Conservation (phyloP, 2,329 filamentous ascomycete species). For the Myriosclerotinia duriaeana region DNA sequence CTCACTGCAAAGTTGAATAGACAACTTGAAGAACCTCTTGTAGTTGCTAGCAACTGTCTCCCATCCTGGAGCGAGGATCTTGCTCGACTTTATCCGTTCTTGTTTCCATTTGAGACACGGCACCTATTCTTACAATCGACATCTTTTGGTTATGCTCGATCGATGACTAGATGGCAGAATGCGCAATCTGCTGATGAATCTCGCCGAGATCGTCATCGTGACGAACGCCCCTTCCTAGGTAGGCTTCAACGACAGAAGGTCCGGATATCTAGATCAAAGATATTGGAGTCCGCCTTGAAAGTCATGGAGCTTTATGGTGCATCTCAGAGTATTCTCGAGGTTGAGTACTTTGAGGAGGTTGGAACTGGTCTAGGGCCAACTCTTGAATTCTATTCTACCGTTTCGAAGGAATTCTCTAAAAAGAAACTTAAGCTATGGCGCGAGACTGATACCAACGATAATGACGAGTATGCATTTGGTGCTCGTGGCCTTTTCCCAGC, state of each 20-base stretch:
- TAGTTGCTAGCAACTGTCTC: conserved; percentile 94
- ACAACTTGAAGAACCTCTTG: conserved; percentile 92
- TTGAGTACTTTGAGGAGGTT: conserved; percentile 98
- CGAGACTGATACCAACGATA: conserved; percentile 73
- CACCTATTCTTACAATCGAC: conserved; percentile 97
- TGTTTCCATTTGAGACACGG: conserved; percentile 96
- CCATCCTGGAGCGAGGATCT: conserved; percentile 96
- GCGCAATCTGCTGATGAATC: conserved; percentile 78
- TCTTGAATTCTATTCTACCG: conserved; percentile 95
- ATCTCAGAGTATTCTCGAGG: conserved; percentile 93
- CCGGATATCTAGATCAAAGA: conserved; percentile 91
- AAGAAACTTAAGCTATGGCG: conserved; percentile 97
- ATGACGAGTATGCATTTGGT: conserved; percentile 81
- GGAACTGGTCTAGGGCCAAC: conserved; percentile 94
- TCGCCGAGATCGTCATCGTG: conserved; percentile 75
- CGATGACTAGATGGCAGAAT: conserved; percentile 97
- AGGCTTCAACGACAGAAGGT: conserved; percentile 94
- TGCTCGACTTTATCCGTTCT: conserved; percentile 88
- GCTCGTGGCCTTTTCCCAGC: conserved; percentile 86
- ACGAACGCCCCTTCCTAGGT: conserved; percentile 88
- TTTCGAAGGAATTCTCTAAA: conserved; percentile 95
- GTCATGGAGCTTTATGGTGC: conserved; percentile 98
- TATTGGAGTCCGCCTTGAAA: conserved; percentile 93
- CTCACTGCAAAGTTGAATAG: conserved; percentile 96
- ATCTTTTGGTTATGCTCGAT: conserved; percentile 94